phyloP scores from a whole-genome alignment of 1,284 basidiomycete genomes.

The Trametes hirsuta region DNA sequence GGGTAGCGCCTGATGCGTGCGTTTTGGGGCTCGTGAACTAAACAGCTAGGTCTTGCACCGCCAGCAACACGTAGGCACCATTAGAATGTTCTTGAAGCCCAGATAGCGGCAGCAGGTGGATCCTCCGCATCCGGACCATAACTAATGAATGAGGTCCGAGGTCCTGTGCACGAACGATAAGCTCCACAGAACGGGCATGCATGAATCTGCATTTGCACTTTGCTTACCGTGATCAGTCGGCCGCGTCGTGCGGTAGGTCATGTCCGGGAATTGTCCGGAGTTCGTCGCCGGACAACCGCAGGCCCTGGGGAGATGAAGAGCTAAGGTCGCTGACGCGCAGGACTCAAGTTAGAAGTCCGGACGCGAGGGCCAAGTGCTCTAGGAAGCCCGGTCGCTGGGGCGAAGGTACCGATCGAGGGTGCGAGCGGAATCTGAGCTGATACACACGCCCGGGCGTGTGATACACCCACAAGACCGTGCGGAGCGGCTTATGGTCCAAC shows the following conservation, averaged over 20 bases:
- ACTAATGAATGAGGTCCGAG: constrained; percentile 15
- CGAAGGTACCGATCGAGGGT: constrained; percentile 7
- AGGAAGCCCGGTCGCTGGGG: not conserved
- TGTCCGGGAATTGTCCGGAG: constrained; percentile 12
- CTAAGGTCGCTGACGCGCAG: not conserved
- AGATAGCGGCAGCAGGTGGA: constrained; percentile 13
- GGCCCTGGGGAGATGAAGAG: not conserved
- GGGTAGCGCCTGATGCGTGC: constrained; percentile 22
- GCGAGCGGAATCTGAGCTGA: not conserved
- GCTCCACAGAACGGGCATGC: constrained; percentile 11
- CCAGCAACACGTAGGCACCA: constrained; percentile 3
- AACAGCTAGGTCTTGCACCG: not conserved
- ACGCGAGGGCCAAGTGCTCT: not conserved
- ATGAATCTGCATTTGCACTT: constrained; percentile 12
- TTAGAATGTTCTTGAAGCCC: constrained; percentile 20
- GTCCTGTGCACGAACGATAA: constrained; percentile 21
- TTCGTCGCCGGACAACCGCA: constrained; percentile 11
- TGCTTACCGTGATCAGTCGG: constrained; percentile 17
- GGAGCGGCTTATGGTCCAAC: not conserved
- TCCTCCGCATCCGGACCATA: constrained; percentile 16
- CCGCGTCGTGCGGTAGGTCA: constrained; percentile 11
- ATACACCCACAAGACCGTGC: constrained; percentile 2
- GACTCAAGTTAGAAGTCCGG: too few relatives aligned
- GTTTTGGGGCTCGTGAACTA: constrained; percentile 7
- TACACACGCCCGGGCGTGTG: constrained; percentile 1